These are phyloP conservation scores for Phyllosticta ampelicida DNA, from an alignment of 2,329 filamentous ascomycete species.

Conservation along the genomic window DNA sequence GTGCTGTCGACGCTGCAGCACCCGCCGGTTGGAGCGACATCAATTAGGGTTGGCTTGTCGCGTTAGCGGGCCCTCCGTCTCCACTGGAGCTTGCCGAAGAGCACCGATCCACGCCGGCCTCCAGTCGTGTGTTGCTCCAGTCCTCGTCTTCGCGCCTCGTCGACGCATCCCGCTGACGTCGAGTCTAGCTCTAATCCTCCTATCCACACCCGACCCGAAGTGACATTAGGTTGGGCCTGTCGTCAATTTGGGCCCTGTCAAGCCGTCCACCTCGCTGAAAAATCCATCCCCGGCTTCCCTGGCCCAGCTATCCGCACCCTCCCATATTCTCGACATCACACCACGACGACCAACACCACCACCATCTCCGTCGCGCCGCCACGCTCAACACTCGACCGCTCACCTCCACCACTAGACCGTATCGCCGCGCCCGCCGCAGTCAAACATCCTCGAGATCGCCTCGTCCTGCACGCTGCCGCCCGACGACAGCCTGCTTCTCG, in stretches of 20 bases:
- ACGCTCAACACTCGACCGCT: conserved; percentile 4
- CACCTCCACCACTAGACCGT: neutral
- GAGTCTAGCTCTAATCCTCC: neutral
- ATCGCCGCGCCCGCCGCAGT: conserved; percentile 1
- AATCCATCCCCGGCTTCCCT: conserved; percentile 1
- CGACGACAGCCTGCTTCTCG: conserved; percentile 8
- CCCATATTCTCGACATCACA: conserved; percentile 5
- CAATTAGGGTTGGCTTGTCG: neutral
- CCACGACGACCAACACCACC: conserved; percentile 2
- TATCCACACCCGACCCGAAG: neutral
- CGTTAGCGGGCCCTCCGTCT: conserved; percentile 1
- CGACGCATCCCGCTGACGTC: conserved; percentile 9
- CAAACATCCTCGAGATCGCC: neutral
- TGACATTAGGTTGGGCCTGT: neutral
- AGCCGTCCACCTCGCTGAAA: neutral
- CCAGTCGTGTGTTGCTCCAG: conserved; percentile 1
- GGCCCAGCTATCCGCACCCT: conserved; percentile 1
- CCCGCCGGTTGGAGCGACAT: neutral
- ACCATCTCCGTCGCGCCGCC: neutral
- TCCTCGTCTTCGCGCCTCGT: conserved; percentile 7
- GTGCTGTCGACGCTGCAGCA: neutral
- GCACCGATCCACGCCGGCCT: conserved; percentile 10
- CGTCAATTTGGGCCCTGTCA: conserved; percentile 7
- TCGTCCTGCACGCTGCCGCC: conserved; percentile 1
- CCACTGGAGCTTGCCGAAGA: conserved; percentile 10